phyloP scores from a whole-genome alignment of 164 flowering plant genomes.

The Malania oleifera region DNA sequence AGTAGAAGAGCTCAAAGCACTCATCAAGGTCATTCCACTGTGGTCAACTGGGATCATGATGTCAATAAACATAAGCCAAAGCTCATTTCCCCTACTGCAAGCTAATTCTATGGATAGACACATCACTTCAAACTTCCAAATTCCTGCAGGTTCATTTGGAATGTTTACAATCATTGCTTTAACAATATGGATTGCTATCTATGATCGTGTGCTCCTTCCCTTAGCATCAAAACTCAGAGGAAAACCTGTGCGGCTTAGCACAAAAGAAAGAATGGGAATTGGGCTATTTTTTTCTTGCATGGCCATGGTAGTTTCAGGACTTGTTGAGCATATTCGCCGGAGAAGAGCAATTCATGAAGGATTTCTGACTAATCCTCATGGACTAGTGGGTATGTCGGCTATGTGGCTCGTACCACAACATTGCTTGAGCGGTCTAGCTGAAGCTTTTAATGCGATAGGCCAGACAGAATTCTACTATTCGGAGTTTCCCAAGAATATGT shows the following conservation, averaged over 20 bases:
- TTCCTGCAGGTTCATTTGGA: slow-evolving; percentile 51
- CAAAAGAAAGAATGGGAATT: slow-evolving; percentile 50
- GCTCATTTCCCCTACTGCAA: slow-evolving; percentile 38
- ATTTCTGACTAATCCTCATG: slow-evolving; percentile 20
- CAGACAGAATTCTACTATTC: slow-evolving; percentile 76
- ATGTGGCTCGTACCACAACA: slow-evolving; percentile 76
- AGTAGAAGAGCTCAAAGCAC: slow-evolving; percentile 60
- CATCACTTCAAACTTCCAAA: slow-evolving; percentile 28
- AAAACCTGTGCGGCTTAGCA: slow-evolving; percentile 30
- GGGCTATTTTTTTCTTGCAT: slow-evolving; percentile 38
- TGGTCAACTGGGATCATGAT: slow-evolving; percentile 58
- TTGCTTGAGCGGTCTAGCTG: slow-evolving; percentile 57
- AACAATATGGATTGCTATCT: slow-evolving; percentile 35
- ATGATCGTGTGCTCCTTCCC: slow-evolving; percentile 45
- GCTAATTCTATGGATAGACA: slow-evolving; percentile 55
- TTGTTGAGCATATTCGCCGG: slow-evolving; percentile 45
- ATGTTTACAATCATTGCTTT: slow-evolving; percentile 33
- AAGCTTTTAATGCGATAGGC: slow-evolving; percentile 69
- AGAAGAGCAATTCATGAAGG: slow-evolving; percentile 41
- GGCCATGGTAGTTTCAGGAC: slow-evolving; percentile 39
- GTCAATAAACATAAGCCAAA: slow-evolving; percentile 36
- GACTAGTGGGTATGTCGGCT: slow-evolving; percentile 57
- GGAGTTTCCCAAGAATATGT: slow-evolving; percentile 74
- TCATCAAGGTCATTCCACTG: slow-evolving; percentile 46
- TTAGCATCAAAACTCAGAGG: slow-evolving; percentile 40